Conservation (phyloP, 495 filamentous ascomycete species). For the Neurospora africana region DNA sequence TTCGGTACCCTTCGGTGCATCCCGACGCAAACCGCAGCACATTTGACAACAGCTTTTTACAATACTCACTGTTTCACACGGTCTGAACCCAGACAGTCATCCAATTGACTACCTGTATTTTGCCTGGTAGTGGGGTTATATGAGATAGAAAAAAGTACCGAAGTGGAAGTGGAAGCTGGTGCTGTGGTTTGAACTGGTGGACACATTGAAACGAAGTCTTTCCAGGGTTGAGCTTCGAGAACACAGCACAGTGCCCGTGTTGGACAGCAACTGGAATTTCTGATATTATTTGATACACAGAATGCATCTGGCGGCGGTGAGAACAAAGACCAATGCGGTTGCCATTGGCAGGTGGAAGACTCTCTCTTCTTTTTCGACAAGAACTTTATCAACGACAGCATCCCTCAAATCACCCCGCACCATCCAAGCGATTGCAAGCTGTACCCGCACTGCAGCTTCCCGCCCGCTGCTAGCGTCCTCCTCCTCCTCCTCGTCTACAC, state of each 20-base stretch:
- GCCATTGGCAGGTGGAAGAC: background rate
- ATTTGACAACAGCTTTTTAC: background rate
- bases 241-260: background rate
- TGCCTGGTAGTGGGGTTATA: background rate
- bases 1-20: background rate
- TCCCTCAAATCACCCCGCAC: background rate
- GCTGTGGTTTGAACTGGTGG: background rate
- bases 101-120: background rate
- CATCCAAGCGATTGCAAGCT: background rate
- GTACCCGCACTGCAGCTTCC: background rate
- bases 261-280: background rate
- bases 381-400: background rate
- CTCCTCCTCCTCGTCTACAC: background rate
- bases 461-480: slow-evolving; percentile 1
- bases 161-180: background rate
- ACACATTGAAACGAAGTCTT: background rate
- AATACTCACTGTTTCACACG: background rate
- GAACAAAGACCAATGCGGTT: background rate
- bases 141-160: background rate
- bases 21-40: background rate
- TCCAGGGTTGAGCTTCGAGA: background rate
- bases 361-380: background rate
- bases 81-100: background rate
- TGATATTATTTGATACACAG: no score
- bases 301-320: background rate